phyloP scores from a whole-genome alignment of 306 rosid species.

The Senna siamea region DNA sequence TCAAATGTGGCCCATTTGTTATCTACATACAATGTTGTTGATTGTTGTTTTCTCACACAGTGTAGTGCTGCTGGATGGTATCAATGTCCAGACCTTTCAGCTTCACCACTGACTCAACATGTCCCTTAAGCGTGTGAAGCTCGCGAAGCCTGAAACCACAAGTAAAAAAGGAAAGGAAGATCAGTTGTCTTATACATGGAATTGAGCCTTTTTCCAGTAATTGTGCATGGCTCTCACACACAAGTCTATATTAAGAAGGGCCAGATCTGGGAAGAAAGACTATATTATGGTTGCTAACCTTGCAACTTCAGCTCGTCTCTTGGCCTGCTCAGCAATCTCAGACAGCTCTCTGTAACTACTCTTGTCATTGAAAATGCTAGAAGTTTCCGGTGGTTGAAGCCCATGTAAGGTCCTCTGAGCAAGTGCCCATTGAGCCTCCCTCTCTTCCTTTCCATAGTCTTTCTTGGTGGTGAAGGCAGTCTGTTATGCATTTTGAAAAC shows the following conservation, averaged over 20 bases:
- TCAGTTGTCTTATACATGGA: neutral
- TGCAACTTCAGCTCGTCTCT: constrained; percentile 96
- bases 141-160: constrained; percentile 78
- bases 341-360: constrained; percentile 85
- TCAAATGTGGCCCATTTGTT: constrained; percentile 35
- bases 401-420: constrained; percentile 97
- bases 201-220: neutral
- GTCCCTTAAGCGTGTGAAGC: constrained; percentile 96
- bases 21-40: constrained; percentile 34
- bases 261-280: neutral
- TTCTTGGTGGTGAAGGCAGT: constrained; percentile 99
- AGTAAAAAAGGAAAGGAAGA: neutral
- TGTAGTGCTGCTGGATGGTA: constrained; percentile 92
- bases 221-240: too few species aligned
- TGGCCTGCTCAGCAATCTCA: constrained; percentile 99
- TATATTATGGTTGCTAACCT: constrained; percentile 55
- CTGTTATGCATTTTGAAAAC: constrained; percentile 45
- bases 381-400: constrained; percentile 82
- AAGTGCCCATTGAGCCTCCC: constrained; percentile 99
- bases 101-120: constrained; percentile 98
- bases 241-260: too few species aligned
- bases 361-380: constrained; percentile 69
- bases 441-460: constrained; percentile 91
- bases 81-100: constrained; percentile 94
- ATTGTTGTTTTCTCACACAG: constrained; percentile 59